Conservation (phyloP, 495 filamentous ascomycete genomes). For the Aspergillus kassunensis region DNA sequence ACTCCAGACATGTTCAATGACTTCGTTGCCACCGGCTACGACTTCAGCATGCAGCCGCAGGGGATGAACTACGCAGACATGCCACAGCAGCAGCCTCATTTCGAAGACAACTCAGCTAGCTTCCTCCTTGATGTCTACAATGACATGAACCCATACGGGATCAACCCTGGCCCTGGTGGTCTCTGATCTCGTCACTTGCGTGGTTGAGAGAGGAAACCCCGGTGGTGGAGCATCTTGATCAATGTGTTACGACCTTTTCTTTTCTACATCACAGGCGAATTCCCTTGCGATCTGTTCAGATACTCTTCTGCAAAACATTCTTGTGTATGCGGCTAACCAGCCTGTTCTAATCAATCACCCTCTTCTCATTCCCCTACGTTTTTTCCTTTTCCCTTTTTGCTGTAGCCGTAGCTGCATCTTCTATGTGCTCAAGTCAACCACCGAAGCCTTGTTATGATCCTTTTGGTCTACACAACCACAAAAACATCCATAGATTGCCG, state of each 20-base stretch:
- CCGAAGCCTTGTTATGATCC: too few relatives aligned
- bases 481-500: too few relatives aligned
- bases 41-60: conserved; percentile 9
- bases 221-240: conserved; percentile 7
- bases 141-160: conserved; percentile 11
- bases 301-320: not conserved
- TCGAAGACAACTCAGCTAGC: conserved; percentile 8
- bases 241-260: conserved; percentile 12
- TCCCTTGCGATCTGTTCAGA: not conserved
- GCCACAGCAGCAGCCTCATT: conserved; percentile 5
- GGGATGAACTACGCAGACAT: conserved; percentile 7
- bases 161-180: conserved; percentile 9
- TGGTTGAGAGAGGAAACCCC: conserved; percentile 1
- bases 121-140: conserved; percentile 15
- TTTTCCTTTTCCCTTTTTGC: too few relatives aligned
- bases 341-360: not conserved
- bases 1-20: conserved; percentile 13
- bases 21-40: conserved; percentile 1
- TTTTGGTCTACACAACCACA: too few relatives aligned
- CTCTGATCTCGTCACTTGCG: conserved; percentile 5
- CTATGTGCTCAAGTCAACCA: too few relatives aligned
- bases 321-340: not conserved
- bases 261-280: conserved; percentile 1
- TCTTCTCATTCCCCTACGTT: not conserved
- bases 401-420: too few relatives aligned